These are phyloP conservation scores for Talaromyces thailandensis DNA, from an alignment of 495 filamentous ascomycete species.

Conservation along the genomic window DNA sequence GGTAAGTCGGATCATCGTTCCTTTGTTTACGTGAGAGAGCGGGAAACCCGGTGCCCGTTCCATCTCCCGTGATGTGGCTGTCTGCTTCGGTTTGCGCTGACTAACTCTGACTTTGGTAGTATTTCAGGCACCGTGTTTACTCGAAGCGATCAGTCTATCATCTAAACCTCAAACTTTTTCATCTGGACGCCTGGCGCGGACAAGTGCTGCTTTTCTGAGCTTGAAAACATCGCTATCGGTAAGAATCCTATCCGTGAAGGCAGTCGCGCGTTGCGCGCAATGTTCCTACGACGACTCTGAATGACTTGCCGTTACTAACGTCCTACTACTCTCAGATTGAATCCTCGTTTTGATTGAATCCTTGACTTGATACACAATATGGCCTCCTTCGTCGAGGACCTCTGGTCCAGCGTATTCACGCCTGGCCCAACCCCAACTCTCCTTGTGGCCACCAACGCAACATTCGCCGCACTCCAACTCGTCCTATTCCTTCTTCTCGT, in stretches of 20 bases:
- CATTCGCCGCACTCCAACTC: constrained; percentile 76
- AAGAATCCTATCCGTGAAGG: not conserved
- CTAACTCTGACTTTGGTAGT: not conserved
- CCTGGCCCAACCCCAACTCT: constrained; percentile 83
- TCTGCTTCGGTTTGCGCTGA: not conserved
- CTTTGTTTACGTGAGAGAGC: not conserved
- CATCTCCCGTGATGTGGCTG: not conserved
- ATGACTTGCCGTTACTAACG: not conserved
- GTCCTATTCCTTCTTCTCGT: constrained; percentile 68
- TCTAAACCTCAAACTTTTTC: not conserved
- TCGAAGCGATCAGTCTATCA: not conserved
- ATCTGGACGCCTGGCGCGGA: not conserved
- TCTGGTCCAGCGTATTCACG: constrained; percentile 88
- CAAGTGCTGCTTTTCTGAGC: not conserved
- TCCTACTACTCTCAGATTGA: not conserved
- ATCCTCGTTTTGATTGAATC: not conserved
- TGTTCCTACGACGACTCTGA: not conserved
- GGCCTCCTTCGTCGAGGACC: constrained; percentile 60
- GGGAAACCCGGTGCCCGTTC: not conserved
- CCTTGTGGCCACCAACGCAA: constrained; percentile 79
- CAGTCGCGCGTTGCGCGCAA: not conserved
- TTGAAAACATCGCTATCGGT: not conserved
- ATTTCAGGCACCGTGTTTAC: not conserved
- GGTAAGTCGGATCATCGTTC: not conserved
- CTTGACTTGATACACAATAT: not conserved